Evolutionary conservation across 1,139 yeast species (phyloP).

Genomic region (Pichia sp.): DNA sequence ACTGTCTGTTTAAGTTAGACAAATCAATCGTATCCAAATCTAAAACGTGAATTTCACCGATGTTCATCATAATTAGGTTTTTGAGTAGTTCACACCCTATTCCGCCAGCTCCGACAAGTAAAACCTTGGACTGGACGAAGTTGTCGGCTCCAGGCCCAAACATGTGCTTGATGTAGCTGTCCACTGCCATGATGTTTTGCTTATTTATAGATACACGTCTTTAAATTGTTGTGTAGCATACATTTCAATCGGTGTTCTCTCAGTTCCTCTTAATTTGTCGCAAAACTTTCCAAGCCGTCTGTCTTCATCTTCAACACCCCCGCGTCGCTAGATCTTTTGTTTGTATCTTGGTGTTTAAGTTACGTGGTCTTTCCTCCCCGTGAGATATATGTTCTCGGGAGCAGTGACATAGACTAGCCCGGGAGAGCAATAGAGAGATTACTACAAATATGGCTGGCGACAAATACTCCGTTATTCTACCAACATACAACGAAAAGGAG

Average conservation of each 20-base stretch:
- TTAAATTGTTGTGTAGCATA: too few species aligned
- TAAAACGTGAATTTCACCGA: slow-evolving; percentile 85
- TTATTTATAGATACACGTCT: too few species aligned
- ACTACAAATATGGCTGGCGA: slow-evolving; percentile 30
- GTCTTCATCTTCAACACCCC: neutral
- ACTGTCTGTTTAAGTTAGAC: slow-evolving; percentile 86
- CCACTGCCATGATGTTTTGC: slow-evolving; percentile 24
- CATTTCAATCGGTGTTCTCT: too few species aligned
- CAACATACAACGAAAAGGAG: slow-evolving; percentile 74
- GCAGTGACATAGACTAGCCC: too few species aligned
- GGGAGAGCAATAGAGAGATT: neutral
- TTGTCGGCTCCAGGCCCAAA: slow-evolving; percentile 40
- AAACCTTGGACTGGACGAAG: slow-evolving; percentile 48
- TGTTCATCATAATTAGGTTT: slow-evolving; percentile 75
- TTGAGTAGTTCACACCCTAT: slow-evolving; percentile 94
- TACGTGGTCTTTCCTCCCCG: slow-evolving; percentile 3
- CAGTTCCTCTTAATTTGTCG: too few species aligned
- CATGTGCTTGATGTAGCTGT: slow-evolving; percentile 42
- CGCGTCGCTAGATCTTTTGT: neutral
- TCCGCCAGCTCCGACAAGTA: slow-evolving; percentile 99
- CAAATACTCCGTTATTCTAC: slow-evolving; percentile 73
- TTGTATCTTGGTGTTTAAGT: neutral
- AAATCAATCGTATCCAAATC: slow-evolving; percentile 93
- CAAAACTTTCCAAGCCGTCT: neutral
- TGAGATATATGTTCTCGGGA: neutral